These are phyloP conservation scores for Tremella fuciformis DNA, from an alignment of 768 basidiomycete genomes.

Conservation along the genomic window DNA sequence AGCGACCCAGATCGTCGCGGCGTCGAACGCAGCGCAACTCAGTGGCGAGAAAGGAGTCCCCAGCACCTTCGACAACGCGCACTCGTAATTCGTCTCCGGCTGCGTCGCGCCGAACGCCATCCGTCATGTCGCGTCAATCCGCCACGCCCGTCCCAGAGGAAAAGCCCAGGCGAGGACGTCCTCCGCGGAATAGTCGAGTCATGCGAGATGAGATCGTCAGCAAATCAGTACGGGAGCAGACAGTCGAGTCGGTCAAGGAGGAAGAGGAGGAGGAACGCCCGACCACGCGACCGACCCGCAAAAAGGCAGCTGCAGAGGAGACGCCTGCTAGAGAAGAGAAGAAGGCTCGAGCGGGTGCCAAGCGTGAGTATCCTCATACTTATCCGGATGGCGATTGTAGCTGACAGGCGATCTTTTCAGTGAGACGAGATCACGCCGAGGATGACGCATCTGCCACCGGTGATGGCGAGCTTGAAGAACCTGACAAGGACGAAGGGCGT, in stretches of 20 bases:
- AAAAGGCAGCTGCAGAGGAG: constrained; percentile 11
- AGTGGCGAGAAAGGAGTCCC: constrained; percentile 15
- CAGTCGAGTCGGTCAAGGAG: constrained; percentile 14
- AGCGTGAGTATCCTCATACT: constrained; percentile 10
- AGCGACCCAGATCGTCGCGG: constrained; percentile 5
- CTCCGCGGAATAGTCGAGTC: constrained; percentile 10
- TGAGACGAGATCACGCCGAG: constrained; percentile 5
- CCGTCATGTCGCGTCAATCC: constrained; percentile 27
- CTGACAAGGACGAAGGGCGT: constrained; percentile 22
- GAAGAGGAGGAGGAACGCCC: constrained; percentile 16
- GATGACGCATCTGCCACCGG: not conserved
- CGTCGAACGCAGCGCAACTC: constrained; percentile 11
- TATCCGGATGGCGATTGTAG: not conserved
- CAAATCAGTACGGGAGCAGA: constrained; percentile 7
- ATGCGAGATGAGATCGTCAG: constrained; percentile 9
- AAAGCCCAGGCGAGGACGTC: constrained; percentile 7
- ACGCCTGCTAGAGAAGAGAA: constrained; percentile 21
- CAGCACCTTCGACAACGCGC: constrained; percentile 15
- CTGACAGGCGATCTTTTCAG: not conserved
- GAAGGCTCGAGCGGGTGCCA: constrained; percentile 15
- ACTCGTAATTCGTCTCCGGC: constrained; percentile 34
- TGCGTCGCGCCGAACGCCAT: constrained; percentile 30
- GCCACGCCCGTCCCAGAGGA: constrained; percentile 19
- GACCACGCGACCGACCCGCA: not conserved
- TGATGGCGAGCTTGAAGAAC: constrained; percentile 13